Evolutionary conservation across 176 grass and related monocot species (phyloP), one percentile per base, ranked within the genome.

Genomic region (Carex cristatella): DNA sequence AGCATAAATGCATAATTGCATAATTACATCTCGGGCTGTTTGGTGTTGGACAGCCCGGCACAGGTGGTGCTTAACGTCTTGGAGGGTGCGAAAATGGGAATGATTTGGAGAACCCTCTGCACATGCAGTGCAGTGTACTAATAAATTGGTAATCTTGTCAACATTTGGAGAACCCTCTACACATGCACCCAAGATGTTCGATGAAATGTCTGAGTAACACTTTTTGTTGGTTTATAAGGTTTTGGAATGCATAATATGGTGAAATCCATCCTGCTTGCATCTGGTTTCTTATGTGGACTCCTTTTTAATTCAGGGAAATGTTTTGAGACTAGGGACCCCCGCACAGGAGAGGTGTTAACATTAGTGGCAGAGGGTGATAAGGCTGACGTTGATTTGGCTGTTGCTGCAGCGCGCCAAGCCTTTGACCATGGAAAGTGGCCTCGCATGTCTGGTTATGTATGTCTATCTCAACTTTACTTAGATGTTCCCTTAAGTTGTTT

Each of bases 381-480:
- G 53, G 88, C 85, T 10, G 93, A 94, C 11, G 88, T 94, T 16
- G 86, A 90, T 69, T 64, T 89, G 86, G 90, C 93, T 1, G 93
- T 92, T 12, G 80, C 27, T 10, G 90, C 86, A 35, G 93, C 93
- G 1, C 85, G 90, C 40, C 71, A 89, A 75, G 93, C 93, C 13
- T 94, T 94, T 65, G 90, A 94, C 13, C 86, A 94, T 58, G 93
- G 93, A 84, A 67, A 90, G 28, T 94, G 93, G 93, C 90, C 93
- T 54, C 88, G 88, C 84, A 87, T 94, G 90, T 69, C 93, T n/a
- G 90, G 90, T 86, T 90, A 68, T 59, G 93, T 94, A 92, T 0
- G 72, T 0, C 1, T 38, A 44, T 74, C 32, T n/a, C 46, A 28
- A 5, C 69, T 14, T 58, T 19, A 12, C 11, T 82, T 28, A 3